Evolutionary conservation across 305 asterid species (phyloP), one percentile per base, ranked within the genome.

Genomic region (Caryopteris hybrid): DNA sequence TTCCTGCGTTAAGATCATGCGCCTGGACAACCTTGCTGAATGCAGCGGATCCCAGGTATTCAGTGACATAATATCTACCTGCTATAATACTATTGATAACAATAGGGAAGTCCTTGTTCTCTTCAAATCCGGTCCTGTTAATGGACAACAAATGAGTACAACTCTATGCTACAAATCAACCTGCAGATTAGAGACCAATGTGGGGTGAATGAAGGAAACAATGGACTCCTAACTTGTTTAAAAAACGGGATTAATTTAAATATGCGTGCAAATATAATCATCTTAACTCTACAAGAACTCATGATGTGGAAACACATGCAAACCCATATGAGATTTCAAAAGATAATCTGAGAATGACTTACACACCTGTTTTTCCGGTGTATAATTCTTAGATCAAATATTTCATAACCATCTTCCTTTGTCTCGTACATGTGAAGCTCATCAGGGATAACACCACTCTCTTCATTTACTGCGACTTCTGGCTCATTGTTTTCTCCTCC

Each of bases 41-140:
- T 34, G 98, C 98, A 3, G 98, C 99, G 22, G 99, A 91, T 54
- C 99, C 99, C 16, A 94, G 82, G 77, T 78, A 89, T 42, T 94
- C 99, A 0, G 90, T 86, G 27, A 94, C 85, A 56, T 80, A 84
- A 63, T 94, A 94, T 80, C 99, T 75, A 43, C 90, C 83, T 0
- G 95, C 96, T 51, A 94, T 84, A 47, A 91, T 82, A 69, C 84
- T 83, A 64, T 84, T 86, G 54, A 91, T 75, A 66, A 94, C 84
- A 41, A 94, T 81, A 4, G 97, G 98, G 36, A 94, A 82, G 8
- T 94, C 99, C 79, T 84, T 89, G 88, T 75, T 81, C 84, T 89
- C 99, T 81, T 94, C 99, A 52, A 91, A 94, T 42, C 99, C 99
- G 27, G 99, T 94, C 95, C 98, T 91, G 88, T 71, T 63, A 79